These are phyloP conservation scores for Vicia sativa DNA, from an alignment of 306 rosid genomes.

Conservation along the genomic window DNA sequence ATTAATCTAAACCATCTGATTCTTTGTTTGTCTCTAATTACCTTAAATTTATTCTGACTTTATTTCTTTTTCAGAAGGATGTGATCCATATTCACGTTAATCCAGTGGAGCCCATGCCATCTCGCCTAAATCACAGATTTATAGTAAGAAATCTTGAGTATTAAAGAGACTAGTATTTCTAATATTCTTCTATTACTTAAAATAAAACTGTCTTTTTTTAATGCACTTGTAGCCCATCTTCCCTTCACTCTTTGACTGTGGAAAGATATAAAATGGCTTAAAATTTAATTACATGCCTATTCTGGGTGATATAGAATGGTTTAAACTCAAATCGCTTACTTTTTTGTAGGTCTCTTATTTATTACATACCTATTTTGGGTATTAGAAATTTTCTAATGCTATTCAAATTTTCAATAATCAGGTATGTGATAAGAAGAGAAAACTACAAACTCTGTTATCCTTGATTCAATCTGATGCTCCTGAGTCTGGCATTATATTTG, in stretches of 20 bases:
- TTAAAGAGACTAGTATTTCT: slow-evolving; percentile 16
- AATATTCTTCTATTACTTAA: slow-evolving; percentile 18
- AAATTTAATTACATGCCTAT: slow-evolving; percentile 20
- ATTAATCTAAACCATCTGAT: slow-evolving; percentile 38
- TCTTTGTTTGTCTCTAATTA: slow-evolving; percentile 35
- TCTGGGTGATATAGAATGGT: slow-evolving; percentile 22
- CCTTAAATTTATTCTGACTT: slow-evolving; percentile 33
- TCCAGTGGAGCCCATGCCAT: slow-evolving; percentile 83
- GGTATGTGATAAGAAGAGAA: slow-evolving; percentile 58
- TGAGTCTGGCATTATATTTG: slow-evolving; percentile 77
- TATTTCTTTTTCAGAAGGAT: slow-evolving; percentile 60
- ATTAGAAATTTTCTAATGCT: slow-evolving; percentile 35
- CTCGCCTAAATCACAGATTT: slow-evolving; percentile 73
- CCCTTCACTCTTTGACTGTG: slow-evolving; percentile 22
- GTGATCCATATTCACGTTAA: slow-evolving; percentile 83
- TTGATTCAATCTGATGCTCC: slow-evolving; percentile 70
- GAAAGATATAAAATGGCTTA: slow-evolving; percentile 25
- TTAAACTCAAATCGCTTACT: neutral
- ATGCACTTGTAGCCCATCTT: slow-evolving; percentile 8
- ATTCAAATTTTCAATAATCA: slow-evolving; percentile 43
- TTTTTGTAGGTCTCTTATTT: slow-evolving; percentile 17
- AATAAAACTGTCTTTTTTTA: neutral
- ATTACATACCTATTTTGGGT: slow-evolving; percentile 30
- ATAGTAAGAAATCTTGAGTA: slow-evolving; percentile 55
- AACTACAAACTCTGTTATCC: slow-evolving; percentile 65